Conservation (phyloP, 2,329 filamentous ascomycete genomes). For the Chrysoporthe puriensis region DNA sequence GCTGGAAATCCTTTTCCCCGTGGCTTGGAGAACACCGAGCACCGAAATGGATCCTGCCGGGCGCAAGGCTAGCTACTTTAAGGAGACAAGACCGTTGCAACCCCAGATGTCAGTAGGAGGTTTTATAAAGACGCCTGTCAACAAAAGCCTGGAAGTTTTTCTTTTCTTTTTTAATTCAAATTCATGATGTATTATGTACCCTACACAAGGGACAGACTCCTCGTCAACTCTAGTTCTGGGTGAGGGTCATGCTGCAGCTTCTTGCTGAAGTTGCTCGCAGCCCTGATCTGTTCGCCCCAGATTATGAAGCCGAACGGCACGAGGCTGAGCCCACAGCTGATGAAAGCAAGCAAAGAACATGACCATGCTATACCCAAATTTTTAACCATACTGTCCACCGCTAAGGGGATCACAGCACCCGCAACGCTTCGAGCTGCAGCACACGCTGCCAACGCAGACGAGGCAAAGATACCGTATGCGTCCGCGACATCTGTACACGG, state of each 20-base stretch:
- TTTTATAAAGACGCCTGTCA: neutral
- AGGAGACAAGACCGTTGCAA: neutral
- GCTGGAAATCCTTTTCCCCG: neutral
- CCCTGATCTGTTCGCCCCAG: slow-evolving; percentile 47
- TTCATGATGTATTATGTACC: neutral
- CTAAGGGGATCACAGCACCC: slow-evolving; percentile 34
- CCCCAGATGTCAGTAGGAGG: neutral
- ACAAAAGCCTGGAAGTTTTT: neutral
- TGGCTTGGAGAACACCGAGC: neutral
- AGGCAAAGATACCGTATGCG: slow-evolving; percentile 36
- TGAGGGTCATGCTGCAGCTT: slow-evolving; percentile 41
- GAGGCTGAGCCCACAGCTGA: slow-evolving; percentile 48
- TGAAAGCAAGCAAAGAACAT: slow-evolving; percentile 52
- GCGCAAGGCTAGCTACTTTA: neutral
- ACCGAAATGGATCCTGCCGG: neutral
- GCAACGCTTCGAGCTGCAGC: slow-evolving; percentile 34
- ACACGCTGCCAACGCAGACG: slow-evolving; percentile 35
- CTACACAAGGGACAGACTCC: slow-evolving; percentile 32
- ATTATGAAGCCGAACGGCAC: slow-evolving; percentile 56
- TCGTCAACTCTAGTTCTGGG: slow-evolving; percentile 34
- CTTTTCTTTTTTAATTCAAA: neutral
- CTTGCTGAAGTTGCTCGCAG: slow-evolving; percentile 52
- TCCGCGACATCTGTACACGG: slow-evolving; percentile 30
- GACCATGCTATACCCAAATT: slow-evolving; percentile 41
- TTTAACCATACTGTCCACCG: slow-evolving; percentile 34